phyloP scores from a whole-genome alignment of 140 eudicot species.

The Anethum foeniculum region DNA sequence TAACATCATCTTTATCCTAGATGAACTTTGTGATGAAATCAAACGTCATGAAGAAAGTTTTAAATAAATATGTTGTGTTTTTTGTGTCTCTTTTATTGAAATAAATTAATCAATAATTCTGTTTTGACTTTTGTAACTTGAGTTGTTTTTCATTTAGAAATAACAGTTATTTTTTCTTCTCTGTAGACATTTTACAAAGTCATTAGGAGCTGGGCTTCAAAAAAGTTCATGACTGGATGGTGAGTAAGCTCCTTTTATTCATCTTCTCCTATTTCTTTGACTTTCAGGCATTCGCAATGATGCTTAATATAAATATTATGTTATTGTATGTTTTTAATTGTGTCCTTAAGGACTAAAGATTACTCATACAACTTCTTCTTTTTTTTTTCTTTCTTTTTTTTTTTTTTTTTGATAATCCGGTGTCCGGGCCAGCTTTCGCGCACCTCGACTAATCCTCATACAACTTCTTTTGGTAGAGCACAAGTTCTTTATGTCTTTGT shows the following conservation, averaged over 20 bases:
- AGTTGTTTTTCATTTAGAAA: not conserved
- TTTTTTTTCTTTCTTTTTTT: too few species aligned
- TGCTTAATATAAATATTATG: not conserved
- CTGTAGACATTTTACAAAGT: slow-evolving; percentile 80
- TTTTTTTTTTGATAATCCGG: too few species aligned
- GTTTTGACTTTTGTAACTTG: not conserved
- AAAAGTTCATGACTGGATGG: slow-evolving; percentile 99
- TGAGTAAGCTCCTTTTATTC: slow-evolving; percentile 22
- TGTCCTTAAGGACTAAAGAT: not conserved
- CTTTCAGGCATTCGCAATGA: not conserved
- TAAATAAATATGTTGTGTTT: not conserved
- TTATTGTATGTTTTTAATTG: not conserved
- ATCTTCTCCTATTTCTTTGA: not conserved
- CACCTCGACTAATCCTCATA: too few species aligned
- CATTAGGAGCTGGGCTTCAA: slow-evolving; percentile 95
- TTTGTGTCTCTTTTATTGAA: not conserved
- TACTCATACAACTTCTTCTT: not conserved
- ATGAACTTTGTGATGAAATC: not conserved
- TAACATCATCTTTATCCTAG: not conserved
- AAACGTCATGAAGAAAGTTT: not conserved
- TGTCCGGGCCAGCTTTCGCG: too few species aligned
- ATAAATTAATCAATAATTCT: not conserved
- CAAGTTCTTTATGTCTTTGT: not conserved
- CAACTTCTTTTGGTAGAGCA: not conserved
- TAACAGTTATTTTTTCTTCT: not conserved